phyloP scores from a whole-genome alignment of 2,329 filamentous ascomycete species.

The Emmonsia crescens region DNA sequence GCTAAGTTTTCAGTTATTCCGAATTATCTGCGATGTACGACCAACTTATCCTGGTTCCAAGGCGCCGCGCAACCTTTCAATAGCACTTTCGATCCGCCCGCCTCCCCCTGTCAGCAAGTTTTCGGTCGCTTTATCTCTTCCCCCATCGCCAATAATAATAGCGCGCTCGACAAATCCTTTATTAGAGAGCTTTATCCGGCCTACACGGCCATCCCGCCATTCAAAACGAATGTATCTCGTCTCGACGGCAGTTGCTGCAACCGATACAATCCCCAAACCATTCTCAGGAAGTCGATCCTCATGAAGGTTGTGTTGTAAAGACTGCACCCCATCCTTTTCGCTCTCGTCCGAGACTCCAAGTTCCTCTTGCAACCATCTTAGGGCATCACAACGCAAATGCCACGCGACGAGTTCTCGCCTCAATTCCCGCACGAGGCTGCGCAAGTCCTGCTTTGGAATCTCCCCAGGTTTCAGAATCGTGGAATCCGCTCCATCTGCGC shows the following conservation, averaged over 20 bases:
- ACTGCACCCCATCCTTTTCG: not conserved
- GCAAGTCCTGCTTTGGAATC: conserved; percentile 26
- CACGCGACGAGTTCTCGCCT: conserved; percentile 32
- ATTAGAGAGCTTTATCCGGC: conserved; percentile 33
- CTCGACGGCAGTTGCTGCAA: conserved; percentile 29
- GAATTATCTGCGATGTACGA: not conserved
- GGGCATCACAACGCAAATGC: conserved; percentile 30
- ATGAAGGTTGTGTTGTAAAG: not conserved
- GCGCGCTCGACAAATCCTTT: conserved; percentile 31
- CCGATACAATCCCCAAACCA: conserved; percentile 25
- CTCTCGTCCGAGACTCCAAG: conserved; percentile 19
- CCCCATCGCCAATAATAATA: conserved; percentile 32
- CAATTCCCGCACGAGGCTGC: conserved; percentile 28
- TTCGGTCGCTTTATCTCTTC: conserved; percentile 29
- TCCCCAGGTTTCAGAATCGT: conserved; percentile 15
- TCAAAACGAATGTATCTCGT: conserved; percentile 33
- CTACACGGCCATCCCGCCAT: conserved; percentile 35
- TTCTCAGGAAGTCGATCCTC: conserved; percentile 7
- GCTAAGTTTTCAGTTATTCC: not conserved
- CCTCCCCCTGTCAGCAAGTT: conserved; percentile 25
- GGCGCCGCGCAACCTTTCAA: conserved; percentile 20
- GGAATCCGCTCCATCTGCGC: conserved; percentile 10
- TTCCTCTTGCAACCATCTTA: conserved; percentile 25
- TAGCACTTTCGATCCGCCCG: conserved; percentile 25
- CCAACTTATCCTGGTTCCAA: not conserved